Percentiles rank a stretch among this genome's conserved stretches.
phyloP scores from a whole-genome alignment of 1,284 basidiomycete genomes.

The Puccinia hordei region DNA sequence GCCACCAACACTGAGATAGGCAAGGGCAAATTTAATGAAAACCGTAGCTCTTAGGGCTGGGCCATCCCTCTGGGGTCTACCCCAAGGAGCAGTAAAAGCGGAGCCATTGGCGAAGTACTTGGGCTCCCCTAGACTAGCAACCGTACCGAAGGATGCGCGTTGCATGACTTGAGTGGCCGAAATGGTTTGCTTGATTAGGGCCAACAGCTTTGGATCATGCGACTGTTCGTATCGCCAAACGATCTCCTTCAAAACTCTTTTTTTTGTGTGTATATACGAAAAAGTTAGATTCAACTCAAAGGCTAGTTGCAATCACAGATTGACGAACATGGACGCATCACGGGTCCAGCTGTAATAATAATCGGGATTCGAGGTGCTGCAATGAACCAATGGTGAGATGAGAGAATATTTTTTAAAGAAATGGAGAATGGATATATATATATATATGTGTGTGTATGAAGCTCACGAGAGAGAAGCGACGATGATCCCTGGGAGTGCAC shows the following conservation, averaged over 20 bases:
- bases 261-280: too few relatives aligned
- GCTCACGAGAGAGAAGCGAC: slow-evolving; percentile 39
- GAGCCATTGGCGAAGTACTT: slow-evolving; percentile 66
- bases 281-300: neutral
- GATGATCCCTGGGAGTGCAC: slow-evolving; percentile 25
- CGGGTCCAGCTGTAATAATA: slow-evolving; percentile 48
- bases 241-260: slow-evolving; percentile 47
- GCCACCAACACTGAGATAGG: slow-evolving; percentile 61
- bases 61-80: slow-evolving; percentile 75
- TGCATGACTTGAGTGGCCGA: slow-evolving; percentile 22
- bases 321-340: slow-evolving; percentile 37
- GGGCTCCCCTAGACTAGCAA: slow-evolving; percentile 66
- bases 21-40: slow-evolving; percentile 71
- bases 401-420: too few relatives aligned
- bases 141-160: slow-evolving; percentile 57
- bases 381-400: neutral
- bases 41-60: slow-evolving; percentile 72
- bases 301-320: too few relatives aligned
- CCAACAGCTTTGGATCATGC: slow-evolving; percentile 11
- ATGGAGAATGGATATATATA: neutral
- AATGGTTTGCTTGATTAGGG: slow-evolving; percentile 34
- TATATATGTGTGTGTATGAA: too few relatives aligned
- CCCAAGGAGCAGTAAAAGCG: slow-evolving; percentile 67
- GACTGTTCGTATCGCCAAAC: slow-evolving; percentile 37
- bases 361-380: slow-evolving; percentile 38